Percentiles rank a stretch among this genome's conserved stretches.
These are phyloP conservation scores for Fonsecaea monophora DNA, from an alignment of 2,329 filamentous ascomycete genomes.

Conservation along the genomic window DNA sequence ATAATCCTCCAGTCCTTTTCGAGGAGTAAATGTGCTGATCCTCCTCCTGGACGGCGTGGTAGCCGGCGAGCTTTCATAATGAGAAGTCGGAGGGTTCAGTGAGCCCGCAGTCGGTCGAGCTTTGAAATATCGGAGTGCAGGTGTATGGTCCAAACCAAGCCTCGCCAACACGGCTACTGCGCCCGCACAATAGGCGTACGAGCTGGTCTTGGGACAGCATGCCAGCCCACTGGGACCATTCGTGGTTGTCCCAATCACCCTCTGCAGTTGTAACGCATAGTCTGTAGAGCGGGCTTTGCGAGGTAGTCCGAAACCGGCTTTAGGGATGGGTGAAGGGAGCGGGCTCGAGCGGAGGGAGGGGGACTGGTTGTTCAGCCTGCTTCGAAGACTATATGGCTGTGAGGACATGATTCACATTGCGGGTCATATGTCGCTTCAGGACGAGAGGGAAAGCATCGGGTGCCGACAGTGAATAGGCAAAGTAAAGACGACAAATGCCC, in stretches of 20 bases:
- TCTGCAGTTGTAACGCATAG: slow-evolving; percentile 35
- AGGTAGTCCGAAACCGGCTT: slow-evolving; percentile 19
- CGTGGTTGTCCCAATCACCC: slow-evolving; percentile 85
- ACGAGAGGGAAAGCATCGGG: slow-evolving; percentile 2
- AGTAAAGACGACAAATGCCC: neutral
- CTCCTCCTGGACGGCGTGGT: slow-evolving; percentile 63
- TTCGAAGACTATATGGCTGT: slow-evolving; percentile 39
- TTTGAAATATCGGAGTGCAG: slow-evolving; percentile 86
- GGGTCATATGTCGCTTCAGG: neutral
- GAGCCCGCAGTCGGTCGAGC: slow-evolving; percentile 76
- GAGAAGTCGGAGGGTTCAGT: slow-evolving; percentile 64
- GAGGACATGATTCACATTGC: slow-evolving; percentile 37
- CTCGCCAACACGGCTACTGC: slow-evolving; percentile 91
- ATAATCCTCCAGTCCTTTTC: slow-evolving; percentile 56
- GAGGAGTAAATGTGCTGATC: slow-evolving; percentile 61
- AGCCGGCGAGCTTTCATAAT: slow-evolving; percentile 62
- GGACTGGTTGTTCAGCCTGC: slow-evolving; percentile 34
- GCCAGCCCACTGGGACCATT: slow-evolving; percentile 85
- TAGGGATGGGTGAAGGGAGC: slow-evolving; percentile 28
- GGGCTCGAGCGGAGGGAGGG: slow-evolving; percentile 34
- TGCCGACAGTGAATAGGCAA: neutral
- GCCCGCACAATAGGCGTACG: slow-evolving; percentile 89
- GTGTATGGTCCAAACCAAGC: slow-evolving; percentile 68
- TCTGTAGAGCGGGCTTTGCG: slow-evolving; percentile 32
- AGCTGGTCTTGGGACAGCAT: slow-evolving; percentile 69